phyloP scores from a whole-genome alignment of 2,329 filamentous ascomycete genomes.

The Hansfordia pulvinata region DNA sequence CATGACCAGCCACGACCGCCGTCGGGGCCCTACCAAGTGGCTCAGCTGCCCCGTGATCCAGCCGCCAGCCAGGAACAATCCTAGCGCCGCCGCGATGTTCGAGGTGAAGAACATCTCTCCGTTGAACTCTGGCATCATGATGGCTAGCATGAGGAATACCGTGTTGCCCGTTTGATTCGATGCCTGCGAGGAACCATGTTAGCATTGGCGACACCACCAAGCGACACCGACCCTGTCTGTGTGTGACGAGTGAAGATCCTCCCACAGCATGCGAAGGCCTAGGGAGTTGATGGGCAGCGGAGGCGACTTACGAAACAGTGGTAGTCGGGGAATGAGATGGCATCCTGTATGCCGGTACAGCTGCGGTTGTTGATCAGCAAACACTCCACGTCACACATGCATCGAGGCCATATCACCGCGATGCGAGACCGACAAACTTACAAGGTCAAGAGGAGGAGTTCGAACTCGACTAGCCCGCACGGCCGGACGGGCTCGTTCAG shows the following conservation, averaged over 20 bases:
- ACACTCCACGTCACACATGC: constrained; percentile 1
- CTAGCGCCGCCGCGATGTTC: constrained; percentile 41
- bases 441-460: constrained; percentile 32
- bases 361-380: constrained; percentile 6
- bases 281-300: no score
- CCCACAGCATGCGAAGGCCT: no score
- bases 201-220: no score
- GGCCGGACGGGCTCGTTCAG: constrained; percentile 20
- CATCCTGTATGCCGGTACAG: constrained; percentile 41
- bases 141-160: constrained; percentile 39
- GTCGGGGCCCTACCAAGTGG: constrained; percentile 34
- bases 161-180: constrained; percentile 56
- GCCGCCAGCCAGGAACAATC: constrained; percentile 39
- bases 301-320: constrained; percentile 33
- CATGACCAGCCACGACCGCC: constrained; percentile 37
- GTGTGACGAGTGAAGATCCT: no score
- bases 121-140: constrained; percentile 32
- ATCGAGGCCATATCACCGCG: constrained; percentile 4
- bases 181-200: no score
- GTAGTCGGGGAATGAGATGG: constrained; percentile 46
- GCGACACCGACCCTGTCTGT: no score
- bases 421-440: constrained; percentile 10
- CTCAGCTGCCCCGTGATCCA: constrained; percentile 42
- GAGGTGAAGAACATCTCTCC: constrained; percentile 33
- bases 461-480: constrained; percentile 26